These are phyloP conservation scores for Ogataea degrootiae DNA, from an alignment of 805 yeast genomes.

Conservation along the genomic window DNA sequence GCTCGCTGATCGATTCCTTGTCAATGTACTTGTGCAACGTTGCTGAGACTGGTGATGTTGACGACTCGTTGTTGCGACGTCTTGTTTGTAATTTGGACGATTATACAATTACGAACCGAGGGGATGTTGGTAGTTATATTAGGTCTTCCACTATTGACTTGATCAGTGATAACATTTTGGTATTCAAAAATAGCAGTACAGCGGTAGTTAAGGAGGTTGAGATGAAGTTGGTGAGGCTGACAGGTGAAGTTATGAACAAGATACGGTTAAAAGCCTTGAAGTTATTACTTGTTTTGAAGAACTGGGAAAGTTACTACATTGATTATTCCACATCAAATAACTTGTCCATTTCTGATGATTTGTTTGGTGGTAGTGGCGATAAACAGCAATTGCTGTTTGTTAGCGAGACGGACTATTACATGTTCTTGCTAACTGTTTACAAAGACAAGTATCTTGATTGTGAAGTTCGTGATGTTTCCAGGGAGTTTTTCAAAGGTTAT, in stretches of 20 bases:
- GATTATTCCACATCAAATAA: slow-evolving; percentile 1
- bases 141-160: slow-evolving; percentile 45
- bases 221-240: slow-evolving; percentile 44
- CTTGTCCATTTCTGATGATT: background rate
- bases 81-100: slow-evolving; percentile 54
- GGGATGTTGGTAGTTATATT: slow-evolving; percentile 86
- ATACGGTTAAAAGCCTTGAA: slow-evolving; percentile 40
- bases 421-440: slow-evolving; percentile 21
- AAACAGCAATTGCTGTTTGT: slow-evolving; percentile 7
- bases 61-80: slow-evolving; percentile 3
- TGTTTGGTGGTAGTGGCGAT: background rate
- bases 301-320: slow-evolving; percentile 13
- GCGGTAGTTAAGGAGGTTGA: slow-evolving; percentile 19
- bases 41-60: slow-evolving; percentile 9
- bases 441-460: slow-evolving; percentile 6
- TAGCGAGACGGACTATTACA: slow-evolving; percentile 25
- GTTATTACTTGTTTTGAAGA: slow-evolving; percentile 29
- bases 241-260: slow-evolving; percentile 60
- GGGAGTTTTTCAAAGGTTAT: slow-evolving; percentile 53
- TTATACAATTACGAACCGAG: slow-evolving; percentile 73
- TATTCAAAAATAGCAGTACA: slow-evolving; percentile 6
- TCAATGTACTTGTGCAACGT: slow-evolving; percentile 21
- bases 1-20: slow-evolving; percentile 22
- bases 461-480: slow-evolving; percentile 11
- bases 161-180: slow-evolving; percentile 27